Percentiles rank a stretch among this genome's conserved stretches.
Evolutionary conservation across 495 filamentous ascomycete species (phyloP).

Genomic region (Penicillium soppii): DNA sequence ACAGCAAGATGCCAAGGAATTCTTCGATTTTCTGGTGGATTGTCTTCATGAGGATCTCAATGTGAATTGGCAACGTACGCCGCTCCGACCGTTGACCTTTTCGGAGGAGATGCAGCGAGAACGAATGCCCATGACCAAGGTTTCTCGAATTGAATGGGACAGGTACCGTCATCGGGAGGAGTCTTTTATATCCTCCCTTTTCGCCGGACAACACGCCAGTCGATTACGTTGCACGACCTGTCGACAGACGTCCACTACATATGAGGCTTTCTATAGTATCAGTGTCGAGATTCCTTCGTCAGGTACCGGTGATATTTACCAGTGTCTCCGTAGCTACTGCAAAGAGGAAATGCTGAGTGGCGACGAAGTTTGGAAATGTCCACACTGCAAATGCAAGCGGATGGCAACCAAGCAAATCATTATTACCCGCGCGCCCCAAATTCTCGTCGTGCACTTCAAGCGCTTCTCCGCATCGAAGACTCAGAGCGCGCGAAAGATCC

Average conservation of each 20-base stretch:
- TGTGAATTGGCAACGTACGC: conserved; percentile 57
- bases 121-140: conserved; percentile 56
- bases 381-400: conserved; percentile 64
- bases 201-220: conserved; percentile 69
- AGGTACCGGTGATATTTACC: conserved; percentile 53
- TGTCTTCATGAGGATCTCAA: conserved; percentile 77
- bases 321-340: conserved; percentile 68
- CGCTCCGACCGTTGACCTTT: conserved; percentile 57
- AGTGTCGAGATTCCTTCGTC: conserved; percentile 62
- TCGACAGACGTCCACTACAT: conserved; percentile 65
- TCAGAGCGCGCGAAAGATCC: conserved; percentile 61
- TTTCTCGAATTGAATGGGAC: conserved; percentile 65
- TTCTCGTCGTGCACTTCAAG: conserved; percentile 75
- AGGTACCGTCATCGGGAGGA: conserved; percentile 67
- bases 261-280: conserved; percentile 69
- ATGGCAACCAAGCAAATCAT: conserved; percentile 73
- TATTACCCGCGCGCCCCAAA: conserved; percentile 68
- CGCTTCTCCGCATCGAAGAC: conserved; percentile 62
- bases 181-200: conserved; percentile 65
- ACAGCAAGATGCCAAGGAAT: conserved; percentile 80
- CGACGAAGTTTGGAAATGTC: conserved; percentile 73
- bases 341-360: conserved; percentile 63
- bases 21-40: conserved; percentile 70
- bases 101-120: conserved; percentile 65
- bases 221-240: conserved; percentile 64